Evolutionary conservation across 352 stramenopile genomes (phyloP), one percentile per base, ranked within the genome.

Genomic region (Phytophthora citrophthora): DNA sequence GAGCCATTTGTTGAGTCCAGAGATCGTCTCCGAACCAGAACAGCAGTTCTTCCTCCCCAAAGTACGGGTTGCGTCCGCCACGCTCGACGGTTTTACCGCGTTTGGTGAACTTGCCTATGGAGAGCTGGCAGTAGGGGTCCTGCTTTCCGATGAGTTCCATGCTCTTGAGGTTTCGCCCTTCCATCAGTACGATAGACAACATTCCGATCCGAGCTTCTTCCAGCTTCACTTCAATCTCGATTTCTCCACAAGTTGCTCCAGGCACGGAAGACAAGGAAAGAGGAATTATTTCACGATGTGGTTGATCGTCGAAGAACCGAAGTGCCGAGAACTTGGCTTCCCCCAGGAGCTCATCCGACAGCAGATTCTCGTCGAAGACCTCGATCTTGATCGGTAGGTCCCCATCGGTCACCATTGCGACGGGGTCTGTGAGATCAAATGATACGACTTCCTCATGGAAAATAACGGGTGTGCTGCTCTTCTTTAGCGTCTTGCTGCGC

Each of bases 21-120:
- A 93, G 73, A n/a, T 95, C 83, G n/a, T 90, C 78, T 6, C 89
- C 89, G 61, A 98, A 86, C 90, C 91, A 97, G 41, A 98, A 91
- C 5, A 95, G 75, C 13, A 98, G 48, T 44, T 98, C 81, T 63
- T 98, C 94, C 54, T 97, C 91, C 5, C 80, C 76, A 73, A 98
- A 98, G 41, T 96, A 97, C 3, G 93, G 94, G 15, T 97, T 91
- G 1, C 79, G 88, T 4, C 94, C 93, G 1, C 93, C 86, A 60
- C 90, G 90, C 13, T 81, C 61, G 20, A 90, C 46, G 0, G 84
- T 93, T 61, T 90, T 94, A 59, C 84, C 72, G 3, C 83, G 83
- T n/a, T 95, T 89, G 2, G 67, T 80, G 44, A 87, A 89, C 10
- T 77, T 53, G 4, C 79, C 86, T 23, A 97, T 77, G 12, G 77